Base-by-base conservation (phyloP, 2,329 filamentous ascomycete species). In the Capronia epimyces region DNA sequence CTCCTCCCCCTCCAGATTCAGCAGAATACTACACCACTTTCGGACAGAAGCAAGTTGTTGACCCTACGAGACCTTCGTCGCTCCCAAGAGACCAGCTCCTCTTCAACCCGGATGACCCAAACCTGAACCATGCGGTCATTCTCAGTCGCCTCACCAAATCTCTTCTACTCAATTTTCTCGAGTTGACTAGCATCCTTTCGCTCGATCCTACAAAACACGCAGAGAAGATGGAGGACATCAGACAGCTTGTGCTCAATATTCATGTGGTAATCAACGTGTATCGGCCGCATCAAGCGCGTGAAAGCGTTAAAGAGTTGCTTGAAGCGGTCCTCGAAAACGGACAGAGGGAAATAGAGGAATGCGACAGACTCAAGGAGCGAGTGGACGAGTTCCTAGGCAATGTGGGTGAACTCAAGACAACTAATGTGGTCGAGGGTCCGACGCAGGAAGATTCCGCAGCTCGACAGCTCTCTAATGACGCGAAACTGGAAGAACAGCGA, bases 241-340 rank as follows among this genome's bases (percentile, higher is more conserved):
- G 86, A 62, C 89, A 84, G 13, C 72, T 97, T 22, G 84, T 95
- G 57, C 83, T 91, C 67, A 97, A 97, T 67, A 86, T 94, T 64
- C 89, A 96, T 69, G 88, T 94, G 64, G 78, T 95, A 47, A 82
- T 97, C 59, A 98, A 98, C 67, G 84, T 95, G 67, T 97, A 95
- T 70, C 80, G 91, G 25, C 90, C 90, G 8, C 90, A 96, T 66
- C 91, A 97, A 71, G 89, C 90, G 20, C 75, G 91, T 39, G 90
- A 96, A 71, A 89, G 84, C 22, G 74, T 95, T 51, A 95, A 95
- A 25, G 71, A 84, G 59, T 80, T 91, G 74, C 89, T 96, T 86
- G 87, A 95, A 69, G 84, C 86, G 59, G 86, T 91, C 63, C 71
- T 95, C 24, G 82, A 87, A 60, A 77, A 75, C 60, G 84, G 84